Conservation (phyloP, 2,329 filamentous ascomycete genomes). For the Penicillium glabrum region DNA sequence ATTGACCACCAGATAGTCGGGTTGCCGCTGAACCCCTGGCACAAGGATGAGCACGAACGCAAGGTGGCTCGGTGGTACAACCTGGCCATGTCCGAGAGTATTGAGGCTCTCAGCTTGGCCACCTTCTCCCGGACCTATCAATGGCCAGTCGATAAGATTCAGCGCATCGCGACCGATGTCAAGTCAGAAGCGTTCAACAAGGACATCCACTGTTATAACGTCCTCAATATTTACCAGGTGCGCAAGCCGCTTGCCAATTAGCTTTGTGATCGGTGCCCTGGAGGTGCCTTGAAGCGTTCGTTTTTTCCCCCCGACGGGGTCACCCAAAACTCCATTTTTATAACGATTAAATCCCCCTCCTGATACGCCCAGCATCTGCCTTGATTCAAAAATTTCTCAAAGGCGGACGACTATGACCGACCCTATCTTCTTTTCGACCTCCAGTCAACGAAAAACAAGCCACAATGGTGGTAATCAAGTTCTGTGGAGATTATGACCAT, state of each 20-base stretch:
- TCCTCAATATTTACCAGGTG: constrained; percentile 46
- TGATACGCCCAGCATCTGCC: neutral
- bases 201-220: constrained; percentile 69
- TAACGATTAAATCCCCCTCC: neutral
- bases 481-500: neutral
- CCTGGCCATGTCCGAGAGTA: constrained; percentile 68
- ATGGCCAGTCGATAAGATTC: constrained; percentile 64
- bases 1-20: constrained; percentile 69
- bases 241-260: constrained; percentile 33
- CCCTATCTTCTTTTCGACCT: neutral
- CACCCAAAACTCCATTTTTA: neutral
- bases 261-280: neutral
- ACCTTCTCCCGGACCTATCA: constrained; percentile 67
- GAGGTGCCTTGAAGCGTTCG: neutral
- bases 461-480: neutral
- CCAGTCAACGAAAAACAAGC: neutral
- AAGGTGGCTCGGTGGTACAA: constrained; percentile 82
- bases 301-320: neutral
- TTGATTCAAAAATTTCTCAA: neutral
- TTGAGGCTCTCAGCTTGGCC: constrained; percentile 71
- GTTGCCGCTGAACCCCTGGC: constrained; percentile 75
- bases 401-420: neutral
- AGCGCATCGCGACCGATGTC: constrained; percentile 61
- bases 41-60: constrained; percentile 61
- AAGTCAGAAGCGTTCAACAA: constrained; percentile 68